Evolutionary conservation across 2,329 filamentous ascomycete species (phyloP).

Genomic region (Penicillium capsulatum): DNA sequence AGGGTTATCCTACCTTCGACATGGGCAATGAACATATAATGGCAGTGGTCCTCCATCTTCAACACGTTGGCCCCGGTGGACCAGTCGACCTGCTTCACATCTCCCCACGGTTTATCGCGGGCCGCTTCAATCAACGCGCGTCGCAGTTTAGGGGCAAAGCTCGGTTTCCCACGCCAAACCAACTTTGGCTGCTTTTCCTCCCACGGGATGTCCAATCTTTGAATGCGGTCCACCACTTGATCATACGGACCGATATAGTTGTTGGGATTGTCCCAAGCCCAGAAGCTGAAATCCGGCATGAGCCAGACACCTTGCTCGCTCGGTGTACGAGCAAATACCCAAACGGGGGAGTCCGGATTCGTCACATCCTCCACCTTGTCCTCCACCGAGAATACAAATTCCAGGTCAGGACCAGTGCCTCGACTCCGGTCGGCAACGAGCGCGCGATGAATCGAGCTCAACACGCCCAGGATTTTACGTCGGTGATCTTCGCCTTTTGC

Average conservation of each 20-base stretch:
- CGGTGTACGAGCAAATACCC: constrained; percentile 42
- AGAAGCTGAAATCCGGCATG: constrained; percentile 53
- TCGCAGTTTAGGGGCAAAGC: constrained; percentile 40
- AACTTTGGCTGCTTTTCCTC: constrained; percentile 40
- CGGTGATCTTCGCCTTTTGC: constrained; percentile 37
- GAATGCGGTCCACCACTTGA: constrained; percentile 34
- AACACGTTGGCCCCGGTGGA: constrained; percentile 41
- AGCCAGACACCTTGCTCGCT: constrained; percentile 46
- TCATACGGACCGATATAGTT: constrained; percentile 37
- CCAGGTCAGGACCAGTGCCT: constrained; percentile 40
- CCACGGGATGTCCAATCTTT: constrained; percentile 30
- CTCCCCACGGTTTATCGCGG: constrained; percentile 44
- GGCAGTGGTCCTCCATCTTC: constrained; percentile 51
- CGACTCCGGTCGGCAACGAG: constrained; percentile 38
- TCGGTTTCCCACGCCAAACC: constrained; percentile 49
- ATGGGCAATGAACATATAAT: constrained; percentile 51
- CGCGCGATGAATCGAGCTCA: constrained; percentile 49
- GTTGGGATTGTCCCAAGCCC: constrained; percentile 44
- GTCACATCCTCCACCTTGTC: constrained; percentile 44
- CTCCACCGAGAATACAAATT: constrained; percentile 46
- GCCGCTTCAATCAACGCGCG: constrained; percentile 39
- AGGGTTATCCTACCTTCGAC: constrained; percentile 44
- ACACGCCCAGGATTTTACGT: constrained; percentile 39
- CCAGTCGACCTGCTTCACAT: constrained; percentile 45
- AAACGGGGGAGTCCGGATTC: constrained; percentile 35